Conservation (phyloP, 106 monocot genomes). For the Apostasia shenzhenica region DNA sequence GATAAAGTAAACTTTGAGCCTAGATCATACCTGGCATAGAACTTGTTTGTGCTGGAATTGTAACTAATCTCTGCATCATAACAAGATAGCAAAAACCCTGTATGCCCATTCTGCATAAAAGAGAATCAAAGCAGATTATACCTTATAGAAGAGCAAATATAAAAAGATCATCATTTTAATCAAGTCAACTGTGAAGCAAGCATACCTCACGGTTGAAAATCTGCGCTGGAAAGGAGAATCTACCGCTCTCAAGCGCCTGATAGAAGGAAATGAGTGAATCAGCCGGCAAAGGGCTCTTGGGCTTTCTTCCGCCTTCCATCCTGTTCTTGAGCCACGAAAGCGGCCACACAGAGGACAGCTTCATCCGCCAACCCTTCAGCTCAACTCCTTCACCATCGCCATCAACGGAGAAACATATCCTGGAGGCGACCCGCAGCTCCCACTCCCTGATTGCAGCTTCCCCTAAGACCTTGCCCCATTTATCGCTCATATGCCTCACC, state of each 20-base stretch:
- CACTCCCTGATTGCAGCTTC: constrained; percentile 33
- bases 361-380: constrained; percentile 16
- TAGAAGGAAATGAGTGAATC: constrained; percentile 60
- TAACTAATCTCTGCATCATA: constrained; percentile 87
- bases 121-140: neutral
- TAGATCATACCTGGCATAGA: constrained; percentile 56
- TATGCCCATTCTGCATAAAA: constrained; percentile 59
- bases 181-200: neutral
- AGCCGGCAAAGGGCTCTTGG: neutral
- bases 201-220: constrained; percentile 90
- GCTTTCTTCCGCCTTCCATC: neutral
- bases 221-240: constrained; percentile 89
- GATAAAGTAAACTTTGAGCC: neutral
- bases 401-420: neutral
- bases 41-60: constrained; percentile 49
- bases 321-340: constrained; percentile 51
- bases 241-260: constrained; percentile 59
- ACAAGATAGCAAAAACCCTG: constrained; percentile 73
- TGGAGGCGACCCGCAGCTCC: constrained; percentile 23
- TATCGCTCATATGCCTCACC: constrained; percentile 70
- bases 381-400: neutral
- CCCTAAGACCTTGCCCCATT: constrained; percentile 65
- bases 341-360: constrained; percentile 36
- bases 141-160: neutral
- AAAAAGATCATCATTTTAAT: neutral